A percentile compares a stretch with the other conserved stretches of the same genome.
These are phyloP conservation scores for Xylaria digitata DNA, from an alignment of 2,329 filamentous ascomycete species.

Conservation along the genomic window DNA sequence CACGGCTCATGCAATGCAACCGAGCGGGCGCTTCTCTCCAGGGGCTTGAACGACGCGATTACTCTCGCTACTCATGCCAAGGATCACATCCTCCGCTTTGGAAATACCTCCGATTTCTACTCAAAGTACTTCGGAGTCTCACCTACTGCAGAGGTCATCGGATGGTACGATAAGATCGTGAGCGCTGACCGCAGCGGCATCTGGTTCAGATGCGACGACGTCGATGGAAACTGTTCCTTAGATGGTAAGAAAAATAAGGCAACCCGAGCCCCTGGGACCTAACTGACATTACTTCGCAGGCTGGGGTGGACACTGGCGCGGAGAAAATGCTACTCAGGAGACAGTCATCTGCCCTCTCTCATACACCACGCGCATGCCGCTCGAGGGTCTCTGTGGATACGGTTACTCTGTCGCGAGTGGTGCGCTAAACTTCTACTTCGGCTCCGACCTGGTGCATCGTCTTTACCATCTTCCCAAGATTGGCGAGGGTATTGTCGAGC, in stretches of 20 bases:
- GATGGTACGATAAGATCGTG: slow-evolving; percentile 17
- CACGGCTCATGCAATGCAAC: slow-evolving; percentile 20
- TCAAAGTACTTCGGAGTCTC: slow-evolving; percentile 15
- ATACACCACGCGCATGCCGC: slow-evolving; percentile 11
- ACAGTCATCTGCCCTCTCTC: slow-evolving; percentile 16
- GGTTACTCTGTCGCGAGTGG: slow-evolving; percentile 12
- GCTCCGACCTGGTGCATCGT: slow-evolving; percentile 10
- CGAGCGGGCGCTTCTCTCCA: slow-evolving; percentile 11
- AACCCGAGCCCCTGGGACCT: not conserved
- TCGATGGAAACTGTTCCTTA: slow-evolving; percentile 7
- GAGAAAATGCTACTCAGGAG: slow-evolving; percentile 17
- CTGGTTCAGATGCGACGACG: slow-evolving; percentile 18
- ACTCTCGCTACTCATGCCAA: slow-evolving; percentile 11
- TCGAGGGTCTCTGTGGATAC: slow-evolving; percentile 18
- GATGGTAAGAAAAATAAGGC: not conserved
- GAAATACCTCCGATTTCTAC: slow-evolving; percentile 15
- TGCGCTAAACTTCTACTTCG: slow-evolving; percentile 19
- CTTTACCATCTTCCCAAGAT: slow-evolving; percentile 14
- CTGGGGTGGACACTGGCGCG: slow-evolving; percentile 17
- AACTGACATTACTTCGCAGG: not conserved
- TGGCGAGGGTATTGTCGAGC: slow-evolving; percentile 14
- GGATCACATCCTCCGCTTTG: slow-evolving; percentile 16
- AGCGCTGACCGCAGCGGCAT: slow-evolving; percentile 13
- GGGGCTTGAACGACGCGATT: slow-evolving; percentile 3
- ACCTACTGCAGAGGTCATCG: slow-evolving; percentile 14